These are phyloP conservation scores for Termitomyces heimii DNA, from an alignment of 768 basidiomycete species.

Conservation along the genomic window DNA sequence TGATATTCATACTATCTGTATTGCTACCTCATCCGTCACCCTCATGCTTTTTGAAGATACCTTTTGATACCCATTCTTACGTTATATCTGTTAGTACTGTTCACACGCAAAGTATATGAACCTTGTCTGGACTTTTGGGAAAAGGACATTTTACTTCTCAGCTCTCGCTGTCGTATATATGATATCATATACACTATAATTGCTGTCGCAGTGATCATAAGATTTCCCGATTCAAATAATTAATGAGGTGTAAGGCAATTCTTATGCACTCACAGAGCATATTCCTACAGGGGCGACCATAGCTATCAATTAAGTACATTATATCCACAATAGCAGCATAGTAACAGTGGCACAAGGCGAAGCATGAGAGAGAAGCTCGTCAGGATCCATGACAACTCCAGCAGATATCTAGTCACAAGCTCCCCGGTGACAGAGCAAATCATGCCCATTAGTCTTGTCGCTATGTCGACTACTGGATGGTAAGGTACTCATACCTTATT, in stretches of 20 bases:
- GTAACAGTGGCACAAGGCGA: background rate
- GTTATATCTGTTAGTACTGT: background rate
- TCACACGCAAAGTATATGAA: slow-evolving; percentile 1
- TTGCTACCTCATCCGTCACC: background rate
- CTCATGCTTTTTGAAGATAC: slow-evolving; percentile 9
- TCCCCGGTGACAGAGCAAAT: background rate
- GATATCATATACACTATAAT: background rate
- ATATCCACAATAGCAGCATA: too few relatives aligned
- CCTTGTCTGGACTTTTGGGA: slow-evolving; percentile 3
- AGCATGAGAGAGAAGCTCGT: background rate
- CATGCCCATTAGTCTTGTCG: background rate
- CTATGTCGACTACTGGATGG: background rate
- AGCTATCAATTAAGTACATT: too few relatives aligned
- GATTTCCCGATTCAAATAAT: background rate
- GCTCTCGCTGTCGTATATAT: slow-evolving; percentile 6
- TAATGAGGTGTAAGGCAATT: background rate
- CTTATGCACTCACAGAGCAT: background rate
- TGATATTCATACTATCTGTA: background rate
- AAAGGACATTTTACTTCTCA: slow-evolving; percentile 12
- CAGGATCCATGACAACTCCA: background rate
- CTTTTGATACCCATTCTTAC: background rate
- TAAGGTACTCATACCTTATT: background rate
- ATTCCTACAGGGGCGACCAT: too few relatives aligned
- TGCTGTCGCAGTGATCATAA: too few relatives aligned
- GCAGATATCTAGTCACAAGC: background rate